These are phyloP conservation scores for Sindora glabra DNA, from an alignment of 306 rosid genomes.

Conservation along the genomic window DNA sequence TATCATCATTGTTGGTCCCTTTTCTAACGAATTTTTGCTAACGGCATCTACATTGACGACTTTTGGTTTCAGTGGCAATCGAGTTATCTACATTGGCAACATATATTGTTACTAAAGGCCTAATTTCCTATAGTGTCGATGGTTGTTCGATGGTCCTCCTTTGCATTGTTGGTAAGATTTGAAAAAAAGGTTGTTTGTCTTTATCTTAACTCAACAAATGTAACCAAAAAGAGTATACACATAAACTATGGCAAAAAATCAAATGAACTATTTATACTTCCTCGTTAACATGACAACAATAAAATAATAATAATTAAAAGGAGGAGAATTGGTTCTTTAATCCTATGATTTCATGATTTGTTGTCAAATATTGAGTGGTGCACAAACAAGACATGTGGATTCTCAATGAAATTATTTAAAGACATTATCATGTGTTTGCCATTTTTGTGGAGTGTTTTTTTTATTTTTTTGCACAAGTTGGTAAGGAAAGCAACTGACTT, in stretches of 20 bases:
- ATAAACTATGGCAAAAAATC: neutral
- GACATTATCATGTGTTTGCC: constrained; percentile 48
- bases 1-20: too few species aligned
- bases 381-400: constrained; percentile 22
- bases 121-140: too few species aligned
- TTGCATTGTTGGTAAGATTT: constrained; percentile 46
- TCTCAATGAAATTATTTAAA: constrained; percentile 18
- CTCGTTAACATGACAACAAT: constrained; percentile 21
- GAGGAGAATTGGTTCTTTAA: neutral
- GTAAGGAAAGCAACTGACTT: constrained; percentile 4
- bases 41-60: too few species aligned
- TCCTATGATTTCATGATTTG: constrained; percentile 5
- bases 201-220: constrained; percentile 16
- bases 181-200: constrained; percentile 51
- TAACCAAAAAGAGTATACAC: constrained; percentile 28
- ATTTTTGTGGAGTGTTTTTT: constrained; percentile 30
- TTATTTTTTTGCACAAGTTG: neutral
- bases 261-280: too few species aligned
- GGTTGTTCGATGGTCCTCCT: too few species aligned
- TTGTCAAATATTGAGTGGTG: constrained; percentile 19
- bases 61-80: too few species aligned
- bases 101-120: too few species aligned
- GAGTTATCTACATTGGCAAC: too few species aligned
- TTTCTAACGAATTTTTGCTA: too few species aligned
- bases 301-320: neutral